phyloP scores from a whole-genome alignment of 2,329 filamentous ascomycete genomes.

The Pseudonectria buxi region DNA sequence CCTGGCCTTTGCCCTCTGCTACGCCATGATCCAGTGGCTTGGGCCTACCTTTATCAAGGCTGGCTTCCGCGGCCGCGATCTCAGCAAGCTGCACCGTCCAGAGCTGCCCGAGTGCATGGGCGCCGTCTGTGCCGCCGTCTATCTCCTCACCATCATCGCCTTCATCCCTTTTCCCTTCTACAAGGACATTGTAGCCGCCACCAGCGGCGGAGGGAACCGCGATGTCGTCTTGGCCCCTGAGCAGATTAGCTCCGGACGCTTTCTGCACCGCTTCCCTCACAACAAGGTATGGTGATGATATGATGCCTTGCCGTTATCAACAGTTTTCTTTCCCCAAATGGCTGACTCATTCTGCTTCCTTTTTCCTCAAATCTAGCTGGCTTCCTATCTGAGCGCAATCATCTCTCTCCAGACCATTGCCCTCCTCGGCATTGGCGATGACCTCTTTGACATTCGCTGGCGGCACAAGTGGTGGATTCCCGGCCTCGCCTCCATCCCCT shows the following conservation, averaged over 20 bases:
- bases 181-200: constrained; percentile 93
- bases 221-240: constrained; percentile 72
- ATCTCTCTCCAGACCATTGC: constrained; percentile 87
- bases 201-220: constrained; percentile 85
- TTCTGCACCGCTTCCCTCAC: constrained; percentile 88
- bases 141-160: constrained; percentile 78
- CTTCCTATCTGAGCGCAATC: constrained; percentile 89
- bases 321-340: neutral
- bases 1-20: constrained; percentile 74
- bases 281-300: constrained; percentile 59
- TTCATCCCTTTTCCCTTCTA: constrained; percentile 98
- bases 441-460: constrained; percentile 97
- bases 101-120: constrained; percentile 97
- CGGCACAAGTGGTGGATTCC: constrained; percentile 98
- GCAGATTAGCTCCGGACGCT: constrained; percentile 72
- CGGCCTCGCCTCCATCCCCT: constrained; percentile 83
- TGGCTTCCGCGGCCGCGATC: constrained; percentile 82
- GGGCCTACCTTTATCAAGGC: constrained; percentile 82
- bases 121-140: constrained; percentile 84
- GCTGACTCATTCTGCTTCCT: neutral
- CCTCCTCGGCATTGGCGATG: constrained; percentile 87
- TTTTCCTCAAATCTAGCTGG: constrained; percentile 51
- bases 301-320: neutral
- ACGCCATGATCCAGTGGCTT: constrained; percentile 87
- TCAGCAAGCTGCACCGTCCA: constrained; percentile 62